Base-by-base conservation (phyloP, 1,284 basidiomycete species). In the Fomitopsis schrenkii region DNA sequence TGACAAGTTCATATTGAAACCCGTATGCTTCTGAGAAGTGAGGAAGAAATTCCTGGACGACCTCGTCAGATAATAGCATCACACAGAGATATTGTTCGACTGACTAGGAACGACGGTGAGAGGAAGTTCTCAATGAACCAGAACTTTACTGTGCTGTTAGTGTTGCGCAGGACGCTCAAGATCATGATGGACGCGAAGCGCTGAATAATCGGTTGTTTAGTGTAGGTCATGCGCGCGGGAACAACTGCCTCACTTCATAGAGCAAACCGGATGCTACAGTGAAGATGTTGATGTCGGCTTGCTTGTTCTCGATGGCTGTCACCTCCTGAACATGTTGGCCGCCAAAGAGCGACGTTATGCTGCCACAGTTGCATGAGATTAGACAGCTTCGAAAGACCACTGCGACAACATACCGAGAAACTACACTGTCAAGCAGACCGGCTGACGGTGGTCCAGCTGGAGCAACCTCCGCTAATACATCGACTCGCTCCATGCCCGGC, bases 51-150 rank as follows among this genome's bases (percentile, higher is more conserved):
- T 94, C 93, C 91, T 94, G 68, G 8, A 40, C 8, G 40, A 17
- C 15, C 14, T 28, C 60, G 63, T 36, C 42, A 46, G 36, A 8
- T 44, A 12, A 3, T 30, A 9, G 1, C 50, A 14, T 35, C 46
- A 36, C 14, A 38, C 46, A 36, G 56, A 10, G 38, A 15, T 35
- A 28, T 55, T 61, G 10, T 30, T 62, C 17, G 12, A 74, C 85
- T 66, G 63, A 93, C 93, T 62, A 98, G 81, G 85, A 99, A 99
- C 0, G 95, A 94, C 0, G 97, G 97, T 0, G 97, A 98, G 26
- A 99, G 82, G 84, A 98, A 99, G 77, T 99, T 99, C 72, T 98
- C 94, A 67, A 99, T 98, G 76, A 99, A 98, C 97, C 97, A 99
- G 77, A 99, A 99, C 74, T 99, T 99, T 75, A 98, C 95, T 28